Base-by-base conservation (phyloP, 176 grass and related monocot species). In the Zea luxurians region DNA sequence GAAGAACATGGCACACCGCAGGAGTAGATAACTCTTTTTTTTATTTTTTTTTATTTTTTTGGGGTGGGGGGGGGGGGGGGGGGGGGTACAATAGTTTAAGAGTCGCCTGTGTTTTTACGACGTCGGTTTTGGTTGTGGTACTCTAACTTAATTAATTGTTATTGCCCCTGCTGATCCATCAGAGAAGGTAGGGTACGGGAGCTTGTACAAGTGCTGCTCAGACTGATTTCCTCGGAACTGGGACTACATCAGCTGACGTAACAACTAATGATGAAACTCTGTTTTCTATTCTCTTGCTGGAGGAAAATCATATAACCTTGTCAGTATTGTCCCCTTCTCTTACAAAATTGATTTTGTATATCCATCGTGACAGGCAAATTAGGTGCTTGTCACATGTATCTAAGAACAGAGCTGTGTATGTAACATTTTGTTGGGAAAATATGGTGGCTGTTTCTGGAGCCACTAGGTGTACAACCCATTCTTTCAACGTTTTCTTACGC, bases 141-240 rank as follows among this genome's bases (percentile, higher is more conserved):
- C 6, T 65, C 37, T 38, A 80, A 46, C 64, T 74, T 73, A 54
- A 61, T 69, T 80, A 46, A 61, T 61, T 87, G 60, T 12, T 68
- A 48, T 62, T 63, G 10, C 63, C 36, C 40, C 65, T 83, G 27
- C 63, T 76, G 27, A 80, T 87, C 63, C 55, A 48, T 86, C 86
- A 99, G 92, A 68, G 92, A 99, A 89, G 58, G 88, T 16, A 92
- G 88, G 77, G 89, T 99, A 11, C 87, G 92, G 80, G 96, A 92
- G 83, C 96, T 95, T 83, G 92, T 99, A 61, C 92, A 85, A 69
- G 86, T 93, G 64, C 92, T 95, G 34, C 86, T 99, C 75, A 86
- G 88, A 75, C 90, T 95, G 43, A 81, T 95, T 79, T 78, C 92
- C 16, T 88, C 75, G 40, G 92, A 93, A 57, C 90, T 99, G 64